phyloP scores from a whole-genome alignment of 768 basidiomycete genomes.

The Trametes sanguinea region DNA sequence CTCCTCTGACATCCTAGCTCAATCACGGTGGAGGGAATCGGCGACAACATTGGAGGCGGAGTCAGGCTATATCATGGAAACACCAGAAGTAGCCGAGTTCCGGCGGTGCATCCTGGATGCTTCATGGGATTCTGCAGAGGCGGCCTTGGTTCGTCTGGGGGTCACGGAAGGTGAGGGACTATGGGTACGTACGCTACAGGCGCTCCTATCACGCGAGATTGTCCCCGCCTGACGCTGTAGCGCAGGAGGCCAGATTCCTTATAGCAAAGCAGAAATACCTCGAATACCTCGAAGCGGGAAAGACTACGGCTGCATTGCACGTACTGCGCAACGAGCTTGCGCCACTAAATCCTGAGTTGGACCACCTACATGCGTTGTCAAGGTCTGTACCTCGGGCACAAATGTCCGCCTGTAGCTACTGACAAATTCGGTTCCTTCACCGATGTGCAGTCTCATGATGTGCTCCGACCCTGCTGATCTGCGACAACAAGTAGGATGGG shows the following conservation, averaged over 20 bases:
- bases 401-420: not conserved
- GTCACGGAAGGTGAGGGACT: constrained; percentile 67
- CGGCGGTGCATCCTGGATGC: constrained; percentile 78
- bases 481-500: constrained; percentile 81
- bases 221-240: not conserved
- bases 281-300: constrained; percentile 81
- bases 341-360: constrained; percentile 74
- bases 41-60: constrained; percentile 89
- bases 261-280: constrained; percentile 96
- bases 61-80: constrained; percentile 87
- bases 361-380: constrained; percentile 83
- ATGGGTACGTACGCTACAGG: constrained; percentile 50
- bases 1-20: constrained; percentile 15
- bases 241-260: constrained; percentile 78
- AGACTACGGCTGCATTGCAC: constrained; percentile 78
- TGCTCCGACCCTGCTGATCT: constrained; percentile 85
- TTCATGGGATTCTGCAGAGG: constrained; percentile 78
- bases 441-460: constrained; percentile 78
- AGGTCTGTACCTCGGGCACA: constrained; percentile 50
- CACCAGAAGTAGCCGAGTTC: constrained; percentile 75
- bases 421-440: not conserved
- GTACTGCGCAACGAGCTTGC: constrained; percentile 89
- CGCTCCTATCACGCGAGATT: not conserved
- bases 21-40: constrained; percentile 61
- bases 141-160: constrained; percentile 65